Evolutionary conservation across 2,329 filamentous ascomycete species (phyloP), one percentile per base, ranked within the genome.

Genomic region (Ceratocystis harringtonii): DNA sequence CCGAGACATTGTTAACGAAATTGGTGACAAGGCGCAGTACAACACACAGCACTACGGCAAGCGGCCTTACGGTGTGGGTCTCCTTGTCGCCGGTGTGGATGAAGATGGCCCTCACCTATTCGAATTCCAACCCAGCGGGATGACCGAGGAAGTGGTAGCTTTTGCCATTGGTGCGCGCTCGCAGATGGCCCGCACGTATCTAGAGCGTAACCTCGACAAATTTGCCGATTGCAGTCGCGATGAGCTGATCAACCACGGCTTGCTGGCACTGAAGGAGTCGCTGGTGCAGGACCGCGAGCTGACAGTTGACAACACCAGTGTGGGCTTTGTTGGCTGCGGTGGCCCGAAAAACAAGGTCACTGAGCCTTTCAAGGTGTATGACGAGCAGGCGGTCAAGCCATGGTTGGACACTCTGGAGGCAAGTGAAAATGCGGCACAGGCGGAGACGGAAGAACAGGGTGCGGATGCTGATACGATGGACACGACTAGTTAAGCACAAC

Each of bases 31-130:
- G 77, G 94, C 94, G 61, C 94, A 99, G 81, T 88, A 88, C 73
- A 97, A 97, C 82, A 99, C 94, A 57, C 94, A 99, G 78, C 87
- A 95, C 74, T 95, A 95, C 79, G 90, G 90, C 73, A 90, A 89
- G 77, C 86, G 91, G 71, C 91, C 91, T 7, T 96, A 96, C 76
- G 91, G 91, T 73, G 90, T 96, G 5, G 91, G 91, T 12, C 79
- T 96, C 66, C 80, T 96, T 66, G 87, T 95, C 65, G 89, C 92
- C 0, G 94, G 94, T 69, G 90, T 97, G 64, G 94, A 99, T 75
- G 90, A 95, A 73, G 86, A 87, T 61, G 94, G 94, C 32, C 91
- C 94, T 48, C 94, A 99, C 78, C 84, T 99, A 69, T 99, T 95
- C 78, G 94, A 99, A 78, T 99, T 99, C 81, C 92, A 96, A 78